Evolutionary conservation across 2,329 filamentous ascomycete genomes (phyloP), one percentile per base, ranked within the genome.

Genomic region (Fusarium paranaense): DNA sequence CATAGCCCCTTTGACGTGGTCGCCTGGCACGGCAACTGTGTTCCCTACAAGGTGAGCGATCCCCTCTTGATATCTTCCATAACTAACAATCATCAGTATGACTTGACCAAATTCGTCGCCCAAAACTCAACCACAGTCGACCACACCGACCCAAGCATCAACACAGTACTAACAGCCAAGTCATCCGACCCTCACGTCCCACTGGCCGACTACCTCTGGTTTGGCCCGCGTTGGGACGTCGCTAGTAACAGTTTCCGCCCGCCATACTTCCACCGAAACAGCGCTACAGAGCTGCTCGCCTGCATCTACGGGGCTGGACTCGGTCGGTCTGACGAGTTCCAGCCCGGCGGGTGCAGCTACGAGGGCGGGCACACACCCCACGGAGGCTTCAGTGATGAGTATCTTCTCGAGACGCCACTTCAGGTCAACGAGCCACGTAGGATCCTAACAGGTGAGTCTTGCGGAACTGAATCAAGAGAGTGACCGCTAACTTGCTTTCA

Each of bases 1-100:
- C 69, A 72, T 9, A 71, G 59, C 8, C 69, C 69, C 0, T 72
- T 71, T 7, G 67, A 72, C 11, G 67, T 72, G 0, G 69, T 72
- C 35, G 69, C 69, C 0, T 72, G 68, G 69, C 69, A 72, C 7
- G 69, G 69, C 2, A 71, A 72, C 10, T 32, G 30, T 18, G 59
- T 72, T 3, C 69, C 69, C 1, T 72, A 72, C 54, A 72, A 72
- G 67, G 70, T 56, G 1, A 45, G 56, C 6, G 5, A 3, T 16
- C 3, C 8, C 4, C 2, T 5, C 9, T 13, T 18, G 4, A 16
- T 9, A 3, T 25, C 58, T 25, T 6, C 2, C 59, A 52, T 32
- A 52, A 5, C 14, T 22, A 16, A 61, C 25, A n/a, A 22, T n/a
- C 1, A 3, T 8, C 1, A 68, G 70, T 72, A 72, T 8, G 68